These are phyloP conservation scores for Annulohypoxylon maeteangense DNA, from an alignment of 495 filamentous ascomycete genomes.

Conservation along the genomic window DNA sequence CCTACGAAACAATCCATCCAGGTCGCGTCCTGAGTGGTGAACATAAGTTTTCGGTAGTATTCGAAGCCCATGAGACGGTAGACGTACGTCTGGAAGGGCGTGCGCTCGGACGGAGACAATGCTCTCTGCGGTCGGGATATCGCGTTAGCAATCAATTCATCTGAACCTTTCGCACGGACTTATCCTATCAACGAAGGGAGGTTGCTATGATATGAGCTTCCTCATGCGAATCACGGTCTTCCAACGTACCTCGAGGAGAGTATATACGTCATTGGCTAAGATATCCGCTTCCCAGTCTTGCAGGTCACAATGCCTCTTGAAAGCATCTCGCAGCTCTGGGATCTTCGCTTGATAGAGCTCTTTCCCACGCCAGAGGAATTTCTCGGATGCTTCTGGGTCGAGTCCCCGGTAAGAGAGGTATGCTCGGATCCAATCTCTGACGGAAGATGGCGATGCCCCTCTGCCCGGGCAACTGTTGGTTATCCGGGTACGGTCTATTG, in stretches of 20 bases:
- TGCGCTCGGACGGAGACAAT: background rate
- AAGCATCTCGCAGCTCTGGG: background rate
- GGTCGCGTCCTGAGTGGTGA: background rate
- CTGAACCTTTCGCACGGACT: background rate
- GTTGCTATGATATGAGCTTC: background rate
- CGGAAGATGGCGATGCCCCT: background rate
- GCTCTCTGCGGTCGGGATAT: background rate
- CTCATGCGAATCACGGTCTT: too few relatives aligned
- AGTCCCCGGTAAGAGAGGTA: background rate
- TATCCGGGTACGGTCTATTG: background rate
- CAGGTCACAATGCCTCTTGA: background rate
- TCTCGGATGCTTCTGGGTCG: background rate
- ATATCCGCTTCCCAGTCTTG: background rate
- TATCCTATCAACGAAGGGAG: background rate
- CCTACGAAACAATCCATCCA: background rate
- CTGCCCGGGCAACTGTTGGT: background rate
- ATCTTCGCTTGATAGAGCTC: background rate
- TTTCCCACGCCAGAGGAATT: background rate
- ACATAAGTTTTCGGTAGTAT: slow-evolving; percentile 5
- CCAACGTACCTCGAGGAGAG: background rate
- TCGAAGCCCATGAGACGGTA: background rate
- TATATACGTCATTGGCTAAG: background rate
- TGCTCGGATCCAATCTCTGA: background rate
- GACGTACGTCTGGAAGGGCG: slow-evolving; percentile 7
- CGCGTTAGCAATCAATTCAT: background rate